Percentiles rank a stretch among this genome's conserved stretches.
phyloP scores from a whole-genome alignment of 106 monocot genomes.

The Dendrobium chrysotoxum region DNA sequence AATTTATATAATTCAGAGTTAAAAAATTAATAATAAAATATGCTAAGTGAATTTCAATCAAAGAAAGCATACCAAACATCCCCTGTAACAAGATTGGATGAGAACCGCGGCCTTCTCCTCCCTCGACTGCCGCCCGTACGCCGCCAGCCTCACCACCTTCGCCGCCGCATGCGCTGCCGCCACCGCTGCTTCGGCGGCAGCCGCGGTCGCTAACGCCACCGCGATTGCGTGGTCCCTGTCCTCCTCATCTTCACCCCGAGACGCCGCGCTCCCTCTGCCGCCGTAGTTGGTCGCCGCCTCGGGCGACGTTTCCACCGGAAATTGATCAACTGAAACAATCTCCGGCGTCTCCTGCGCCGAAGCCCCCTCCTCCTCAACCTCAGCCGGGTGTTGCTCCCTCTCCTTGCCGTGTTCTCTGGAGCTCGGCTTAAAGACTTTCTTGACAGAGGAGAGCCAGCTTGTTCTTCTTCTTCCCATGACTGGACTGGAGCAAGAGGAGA shows the following conservation, averaged over 20 bases:
- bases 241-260: conserved; percentile 17
- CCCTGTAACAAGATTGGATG: conserved; percentile 75
- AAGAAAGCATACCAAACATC: conserved; percentile 52
- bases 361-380: conserved; percentile 12
- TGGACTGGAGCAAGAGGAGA: background rate
- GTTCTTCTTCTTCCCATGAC: conserved; percentile 29
- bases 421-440: conserved; percentile 59
- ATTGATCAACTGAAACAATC: conserved; percentile 59
- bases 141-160: conserved; percentile 52
- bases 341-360: conserved; percentile 34
- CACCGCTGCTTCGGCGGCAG: conserved; percentile 49
- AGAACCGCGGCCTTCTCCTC: conserved; percentile 61
- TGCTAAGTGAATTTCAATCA: too few relatives aligned
- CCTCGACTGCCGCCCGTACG: conserved; percentile 27
- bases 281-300: conserved; percentile 23
- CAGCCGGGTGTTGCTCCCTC: background rate
- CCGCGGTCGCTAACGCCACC: conserved; percentile 34
- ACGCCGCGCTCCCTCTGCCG: background rate
- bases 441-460: conserved; percentile 58
- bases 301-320: conserved; percentile 54
- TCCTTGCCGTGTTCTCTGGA: conserved; percentile 3
- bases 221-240: conserved; percentile 25
- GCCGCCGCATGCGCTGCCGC: conserved; percentile 55
- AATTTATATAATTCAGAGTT: too few relatives aligned
- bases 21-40: too few relatives aligned